Conservation (phyloP, 164 flowering plant species). For the Akebia trifoliata region DNA sequence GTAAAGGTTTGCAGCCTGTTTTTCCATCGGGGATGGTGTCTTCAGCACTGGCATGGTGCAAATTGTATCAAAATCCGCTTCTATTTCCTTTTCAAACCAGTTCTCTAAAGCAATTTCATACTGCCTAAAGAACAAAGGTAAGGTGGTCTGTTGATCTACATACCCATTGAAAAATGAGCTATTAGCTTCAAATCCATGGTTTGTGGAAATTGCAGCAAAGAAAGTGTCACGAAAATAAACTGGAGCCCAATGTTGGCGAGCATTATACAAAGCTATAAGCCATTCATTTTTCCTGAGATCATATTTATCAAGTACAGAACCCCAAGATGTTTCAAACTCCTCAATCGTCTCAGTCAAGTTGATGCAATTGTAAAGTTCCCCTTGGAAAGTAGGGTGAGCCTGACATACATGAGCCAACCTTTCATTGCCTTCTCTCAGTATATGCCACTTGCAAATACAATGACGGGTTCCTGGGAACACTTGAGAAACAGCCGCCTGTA, state of each 20-base stretch:
- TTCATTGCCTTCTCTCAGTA: conserved; percentile 62
- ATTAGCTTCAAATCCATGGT: conserved; percentile 28
- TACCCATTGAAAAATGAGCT: conserved; percentile 51
- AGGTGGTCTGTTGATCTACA: conserved; percentile 43
- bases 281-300: conserved; percentile 52
- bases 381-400: conserved; percentile 47
- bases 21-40: conserved; percentile 91
- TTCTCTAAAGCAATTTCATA: conserved; percentile 64
- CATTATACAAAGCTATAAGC: conserved; percentile 59
- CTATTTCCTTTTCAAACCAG: conserved; percentile 58
- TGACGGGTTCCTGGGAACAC: conserved; percentile 64
- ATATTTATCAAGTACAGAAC: conserved; percentile 48
- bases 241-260: conserved; percentile 67
- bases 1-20: conserved; percentile 69
- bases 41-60: conserved; percentile 56
- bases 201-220: conserved; percentile 48
- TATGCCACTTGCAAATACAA: conserved; percentile 69
- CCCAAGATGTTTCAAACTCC: conserved; percentile 71
- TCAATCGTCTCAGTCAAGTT: conserved; percentile 57
- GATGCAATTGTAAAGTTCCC: conserved; percentile 59
- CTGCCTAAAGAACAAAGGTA: conserved; percentile 67
- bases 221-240: conserved; percentile 64
- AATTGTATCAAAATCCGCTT: conserved; percentile 69
- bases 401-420: conserved; percentile 52
- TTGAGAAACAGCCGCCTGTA: conserved; percentile 41